These are phyloP conservation scores for Pseudocercospora fijiensis DNA, from an alignment of 2,329 filamentous ascomycete genomes.

Conservation along the genomic window DNA sequence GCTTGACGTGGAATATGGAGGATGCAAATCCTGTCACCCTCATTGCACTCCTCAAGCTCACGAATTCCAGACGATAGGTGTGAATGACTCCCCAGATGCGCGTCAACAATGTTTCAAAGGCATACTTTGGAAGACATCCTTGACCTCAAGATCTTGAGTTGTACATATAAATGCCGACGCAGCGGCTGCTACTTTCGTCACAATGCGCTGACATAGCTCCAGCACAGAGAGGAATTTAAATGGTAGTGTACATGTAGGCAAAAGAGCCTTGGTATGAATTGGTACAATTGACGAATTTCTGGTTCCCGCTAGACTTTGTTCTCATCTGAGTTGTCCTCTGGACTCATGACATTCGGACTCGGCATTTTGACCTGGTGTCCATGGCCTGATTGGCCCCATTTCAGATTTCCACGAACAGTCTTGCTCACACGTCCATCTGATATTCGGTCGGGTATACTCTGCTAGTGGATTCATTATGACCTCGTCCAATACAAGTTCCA, in stretches of 20 bases:
- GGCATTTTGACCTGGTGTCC: conserved; percentile 22
- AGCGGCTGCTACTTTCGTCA: background rate
- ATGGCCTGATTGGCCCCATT: conserved; percentile 21
- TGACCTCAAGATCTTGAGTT: background rate
- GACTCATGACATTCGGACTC: background rate
- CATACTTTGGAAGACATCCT: too few relatives aligned
- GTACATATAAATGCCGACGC: background rate
- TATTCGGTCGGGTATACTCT: conserved; percentile 44
- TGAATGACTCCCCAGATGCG: too few relatives aligned
- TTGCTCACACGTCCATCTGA: conserved; percentile 40
- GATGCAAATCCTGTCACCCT: background rate
- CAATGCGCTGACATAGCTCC: too few relatives aligned
- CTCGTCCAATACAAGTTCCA: conserved; percentile 45
- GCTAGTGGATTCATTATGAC: conserved; percentile 43
- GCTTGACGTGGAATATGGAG: background rate
- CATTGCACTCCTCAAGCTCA: background rate
- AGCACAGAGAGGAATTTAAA: background rate
- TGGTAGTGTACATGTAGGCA: background rate
- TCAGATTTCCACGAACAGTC: conserved; percentile 39
- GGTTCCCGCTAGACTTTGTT: background rate
- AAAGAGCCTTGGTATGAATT: background rate
- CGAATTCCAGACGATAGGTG: too few relatives aligned
- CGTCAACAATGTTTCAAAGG: background rate
- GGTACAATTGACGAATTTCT: background rate
- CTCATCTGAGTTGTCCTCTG: background rate